Percentiles rank a stretch among this genome's conserved stretches.
These are phyloP conservation scores for Epichloe baconii DNA, from an alignment of 2,329 filamentous ascomycete genomes.

Conservation along the genomic window DNA sequence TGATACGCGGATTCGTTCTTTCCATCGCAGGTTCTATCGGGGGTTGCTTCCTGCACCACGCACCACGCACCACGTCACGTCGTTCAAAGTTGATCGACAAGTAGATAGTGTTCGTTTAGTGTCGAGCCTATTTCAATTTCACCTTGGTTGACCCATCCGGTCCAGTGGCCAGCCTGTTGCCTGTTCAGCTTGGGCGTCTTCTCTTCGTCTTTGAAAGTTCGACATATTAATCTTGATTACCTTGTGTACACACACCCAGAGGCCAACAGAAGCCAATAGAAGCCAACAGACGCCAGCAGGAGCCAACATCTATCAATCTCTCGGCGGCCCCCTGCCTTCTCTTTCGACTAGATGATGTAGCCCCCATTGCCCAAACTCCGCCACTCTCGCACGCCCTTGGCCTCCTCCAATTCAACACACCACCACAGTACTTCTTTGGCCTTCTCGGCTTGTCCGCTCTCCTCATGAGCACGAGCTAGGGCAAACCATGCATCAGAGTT, in stretches of 20 bases:
- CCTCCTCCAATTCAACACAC: conserved; percentile 91
- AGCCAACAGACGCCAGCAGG: not conserved
- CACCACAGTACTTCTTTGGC: conserved; percentile 93
- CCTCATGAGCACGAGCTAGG: conserved; percentile 75
- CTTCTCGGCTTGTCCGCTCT: conserved; percentile 72
- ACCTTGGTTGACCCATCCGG: no score
- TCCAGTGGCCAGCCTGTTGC: no score
- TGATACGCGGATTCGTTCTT: no score
- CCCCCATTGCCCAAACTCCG: conserved; percentile 51
- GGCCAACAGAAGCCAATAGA: not conserved
- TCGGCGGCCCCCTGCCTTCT: no score
- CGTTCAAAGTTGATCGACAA: no score
- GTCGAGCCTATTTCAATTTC: no score
- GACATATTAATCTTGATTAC: not conserved
- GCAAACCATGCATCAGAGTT: conserved; percentile 86
- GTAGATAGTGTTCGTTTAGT: no score
- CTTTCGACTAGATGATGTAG: conserved; percentile 37
- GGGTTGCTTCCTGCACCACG: no score
- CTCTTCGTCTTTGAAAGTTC: no score
- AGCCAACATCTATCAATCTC: not conserved
- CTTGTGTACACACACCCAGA: not conserved
- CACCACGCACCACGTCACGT: no score
- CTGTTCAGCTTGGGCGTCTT: no score
- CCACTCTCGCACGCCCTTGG: conserved; percentile 69
- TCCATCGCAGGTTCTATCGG: no score